Conservation (phyloP, 2,329 filamentous ascomycete genomes). For the Colletotrichum horii region DNA sequence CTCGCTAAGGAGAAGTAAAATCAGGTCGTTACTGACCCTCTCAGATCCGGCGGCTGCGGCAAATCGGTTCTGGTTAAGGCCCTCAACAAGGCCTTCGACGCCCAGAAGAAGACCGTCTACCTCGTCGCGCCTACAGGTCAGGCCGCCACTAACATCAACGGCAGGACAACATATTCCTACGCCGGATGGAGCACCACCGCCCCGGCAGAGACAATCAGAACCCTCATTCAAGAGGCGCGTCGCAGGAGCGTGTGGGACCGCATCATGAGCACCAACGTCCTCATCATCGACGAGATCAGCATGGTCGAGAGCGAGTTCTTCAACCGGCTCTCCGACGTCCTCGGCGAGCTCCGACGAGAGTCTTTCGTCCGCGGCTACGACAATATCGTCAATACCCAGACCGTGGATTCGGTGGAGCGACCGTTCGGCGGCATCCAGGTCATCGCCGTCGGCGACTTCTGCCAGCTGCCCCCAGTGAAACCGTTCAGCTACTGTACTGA, state of each 20-base stretch:
- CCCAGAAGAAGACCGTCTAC: neutral
- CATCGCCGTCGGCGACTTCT: conserved; percentile 6
- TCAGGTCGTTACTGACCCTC: neutral
- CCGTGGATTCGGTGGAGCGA: neutral
- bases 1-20: neutral
- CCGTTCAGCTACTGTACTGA: neutral
- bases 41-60: neutral
- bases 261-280: conserved; percentile 51
- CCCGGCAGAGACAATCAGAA: neutral
- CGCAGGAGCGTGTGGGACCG: conserved; percentile 37
- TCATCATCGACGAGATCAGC: conserved; percentile 70
- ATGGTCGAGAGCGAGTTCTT: conserved; percentile 72
- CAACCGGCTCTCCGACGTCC: conserved; percentile 59
- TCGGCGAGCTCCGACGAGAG: neutral
- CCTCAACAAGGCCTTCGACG: neutral
- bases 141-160: neutral
- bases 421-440: neutral
- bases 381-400: neutral
- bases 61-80: neutral
- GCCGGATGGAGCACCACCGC: neutral
- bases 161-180: neutral
- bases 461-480: neutral
- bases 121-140: neutral
- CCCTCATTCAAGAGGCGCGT: neutral
- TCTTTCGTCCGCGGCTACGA: neutral